These are phyloP conservation scores for Rubia tinctorum DNA, from an alignment of 305 asterid species.

Conservation along the genomic window DNA sequence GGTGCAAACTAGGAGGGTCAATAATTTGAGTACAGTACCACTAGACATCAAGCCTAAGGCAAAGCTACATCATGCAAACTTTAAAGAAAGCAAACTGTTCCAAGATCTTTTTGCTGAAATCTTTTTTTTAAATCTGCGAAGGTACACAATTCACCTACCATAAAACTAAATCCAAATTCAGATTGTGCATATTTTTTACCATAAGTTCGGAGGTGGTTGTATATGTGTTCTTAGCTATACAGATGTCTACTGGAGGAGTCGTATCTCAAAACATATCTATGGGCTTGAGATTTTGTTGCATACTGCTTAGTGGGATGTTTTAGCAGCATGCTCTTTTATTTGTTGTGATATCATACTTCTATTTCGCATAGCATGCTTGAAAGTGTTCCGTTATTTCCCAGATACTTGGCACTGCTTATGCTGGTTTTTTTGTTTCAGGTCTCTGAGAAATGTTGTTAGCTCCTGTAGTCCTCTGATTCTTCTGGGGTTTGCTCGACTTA, in stretches of 20 bases:
- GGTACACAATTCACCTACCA: not conserved
- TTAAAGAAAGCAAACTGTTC: not conserved
- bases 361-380: not conserved
- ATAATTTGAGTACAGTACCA: not conserved
- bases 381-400: not conserved
- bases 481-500: conserved; percentile 79
- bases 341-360: not conserved
- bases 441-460: conserved; percentile 42
- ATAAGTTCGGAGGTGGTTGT: not conserved
- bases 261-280: not conserved
- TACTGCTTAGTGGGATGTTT: not conserved
- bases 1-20: not conserved
- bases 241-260: not conserved
- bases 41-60: no score
- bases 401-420: not conserved
- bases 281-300: not conserved
- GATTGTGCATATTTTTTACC: not conserved
- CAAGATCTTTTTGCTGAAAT: not conserved
- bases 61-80: not conserved
- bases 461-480: conserved; percentile 75
- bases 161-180: not conserved
- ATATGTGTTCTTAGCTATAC: not conserved
- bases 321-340: not conserved
- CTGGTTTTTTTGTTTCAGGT: conserved; percentile 38
- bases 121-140: not conserved